phyloP scores from a whole-genome alignment of 2,329 filamentous ascomycete species.

The Botrytis sinoallii region DNA sequence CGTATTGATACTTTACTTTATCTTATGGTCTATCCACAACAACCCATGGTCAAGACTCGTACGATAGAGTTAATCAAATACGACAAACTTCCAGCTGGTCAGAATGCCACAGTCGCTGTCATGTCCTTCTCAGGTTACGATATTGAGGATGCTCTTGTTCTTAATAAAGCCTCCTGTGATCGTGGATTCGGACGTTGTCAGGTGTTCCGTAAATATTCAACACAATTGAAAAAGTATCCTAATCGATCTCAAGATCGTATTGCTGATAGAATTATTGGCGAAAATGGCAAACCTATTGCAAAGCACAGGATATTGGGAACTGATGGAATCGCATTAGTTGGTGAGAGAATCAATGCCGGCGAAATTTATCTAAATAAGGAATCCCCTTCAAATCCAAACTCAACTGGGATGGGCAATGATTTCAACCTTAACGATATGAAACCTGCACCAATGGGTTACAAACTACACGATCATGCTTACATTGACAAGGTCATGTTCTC shows the following conservation, averaged over 20 bases:
- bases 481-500: constrained; percentile 97
- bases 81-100: constrained; percentile 92
- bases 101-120: constrained; percentile 95
- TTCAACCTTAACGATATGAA: constrained; percentile 59
- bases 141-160: constrained; percentile 94
- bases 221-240: constrained; percentile 82
- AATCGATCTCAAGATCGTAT: constrained; percentile 72
- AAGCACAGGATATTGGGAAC: constrained; percentile 72
- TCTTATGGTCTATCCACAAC: constrained; percentile 94
- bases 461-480: constrained; percentile 78
- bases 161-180: constrained; percentile 95
- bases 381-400: constrained; percentile 73
- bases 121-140: constrained; percentile 99
- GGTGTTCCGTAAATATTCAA: constrained; percentile 92
- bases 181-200: constrained; percentile 95
- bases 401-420: constrained; percentile 68
- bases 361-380: constrained; percentile 92
- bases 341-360: constrained; percentile 71
- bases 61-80: constrained; percentile 97
- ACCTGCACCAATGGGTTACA: constrained; percentile 72
- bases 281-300: constrained; percentile 59
- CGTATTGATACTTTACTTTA: constrained; percentile 95
- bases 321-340: constrained; percentile 89
- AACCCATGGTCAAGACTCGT: constrained; percentile 95
- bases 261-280: constrained; percentile 52